Evolutionary conservation across 2,329 filamentous ascomycete genomes (phyloP), one percentile per base, ranked within the genome.

Genomic region (Ciborinia camelliae): DNA sequence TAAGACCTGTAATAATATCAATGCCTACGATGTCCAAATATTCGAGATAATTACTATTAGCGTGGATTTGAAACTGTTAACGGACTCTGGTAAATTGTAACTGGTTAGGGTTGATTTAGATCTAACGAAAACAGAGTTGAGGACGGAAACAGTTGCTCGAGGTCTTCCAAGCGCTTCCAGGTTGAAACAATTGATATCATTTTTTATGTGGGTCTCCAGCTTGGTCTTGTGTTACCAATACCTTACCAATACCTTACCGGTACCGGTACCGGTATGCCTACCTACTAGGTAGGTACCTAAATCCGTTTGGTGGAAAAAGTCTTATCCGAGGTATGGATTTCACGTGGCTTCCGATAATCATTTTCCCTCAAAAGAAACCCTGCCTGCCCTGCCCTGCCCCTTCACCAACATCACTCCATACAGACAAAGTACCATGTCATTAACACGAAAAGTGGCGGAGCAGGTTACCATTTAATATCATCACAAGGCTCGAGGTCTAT

Each of bases 121-220:
- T 28, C 26, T 51, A 39, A 61, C 37, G 45, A 57, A 63, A 63
- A 63, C 60, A 57, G 30, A 55, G 26, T 30, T 30, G 39, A 62
- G 39, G n/a, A 62, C 50, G 61, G 48, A 57, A 63, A 57, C 61
- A 63, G 41, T 55, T 30, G 43, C 58, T 30, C n/a, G n/a, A n/a
- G n/a, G n/a, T n/a, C 45, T 61, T 52, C 32, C 52, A 39, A 26
- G 58, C n/a, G n/a, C n/a, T n/a, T n/a, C n/a, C n/a, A n/a, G n/a
- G n/a, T n/a, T n/a, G n/a, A n/a, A n/a, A n/a, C n/a, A n/a, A n/a
- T n/a, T n/a, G n/a, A n/a, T n/a, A 35, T 15, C 10, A 12, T n/a
- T 26, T 39, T 51, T 39, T 61, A 23, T 26, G 23, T 51, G 35
- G 60, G 28, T 58, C n/a, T n/a, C n/a, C n/a, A n/a, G n/a, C n/a